Evolutionary conservation across 192 early-diverging fungal genomes (phyloP).

Genomic region (Spizellomyces sp.): DNA sequence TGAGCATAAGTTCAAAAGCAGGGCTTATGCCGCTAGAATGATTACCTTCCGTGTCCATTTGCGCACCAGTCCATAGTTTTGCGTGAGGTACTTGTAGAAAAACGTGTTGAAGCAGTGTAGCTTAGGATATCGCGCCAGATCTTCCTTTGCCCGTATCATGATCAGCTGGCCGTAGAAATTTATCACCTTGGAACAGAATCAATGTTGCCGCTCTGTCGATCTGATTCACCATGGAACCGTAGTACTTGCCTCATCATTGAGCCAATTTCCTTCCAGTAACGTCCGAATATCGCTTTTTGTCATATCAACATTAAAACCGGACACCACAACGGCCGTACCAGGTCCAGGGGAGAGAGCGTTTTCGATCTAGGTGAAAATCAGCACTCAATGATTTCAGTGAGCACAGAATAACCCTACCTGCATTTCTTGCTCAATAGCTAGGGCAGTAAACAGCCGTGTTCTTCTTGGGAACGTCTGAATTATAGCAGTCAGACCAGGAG

Average conservation of each 20-base stretch:
- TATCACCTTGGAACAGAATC: conserved; percentile 58
- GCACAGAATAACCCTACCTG: no score
- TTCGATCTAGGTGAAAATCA: no score
- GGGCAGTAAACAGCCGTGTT: no score
- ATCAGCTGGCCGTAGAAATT: conserved; percentile 89
- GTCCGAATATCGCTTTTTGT: conserved; percentile 69
- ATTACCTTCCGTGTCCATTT: conserved; percentile 78
- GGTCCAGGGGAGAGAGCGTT: no score
- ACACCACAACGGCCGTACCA: conserved; percentile 29
- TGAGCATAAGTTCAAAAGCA: conserved; percentile 19
- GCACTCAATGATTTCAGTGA: no score
- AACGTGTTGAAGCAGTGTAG: conserved; percentile 92
- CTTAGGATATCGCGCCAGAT: conserved; percentile 49
- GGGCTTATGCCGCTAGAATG: neutral
- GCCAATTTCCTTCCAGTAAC: conserved; percentile 73
- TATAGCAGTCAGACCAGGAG: no score
- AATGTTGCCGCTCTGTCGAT: neutral
- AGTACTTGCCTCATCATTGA: conserved; percentile 85
- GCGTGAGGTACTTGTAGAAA: conserved; percentile 74
- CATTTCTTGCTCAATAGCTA: no score
- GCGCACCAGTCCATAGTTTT: conserved; percentile 73
- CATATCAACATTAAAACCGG: conserved; percentile 65
- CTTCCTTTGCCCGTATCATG: conserved; percentile 61
- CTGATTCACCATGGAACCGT: neutral
- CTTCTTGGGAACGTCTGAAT: no score